Percentiles rank a stretch among this genome's conserved stretches.
Evolutionary conservation across 2,329 filamentous ascomycete species (phyloP).

Genomic region (Fusarium irregulare): DNA sequence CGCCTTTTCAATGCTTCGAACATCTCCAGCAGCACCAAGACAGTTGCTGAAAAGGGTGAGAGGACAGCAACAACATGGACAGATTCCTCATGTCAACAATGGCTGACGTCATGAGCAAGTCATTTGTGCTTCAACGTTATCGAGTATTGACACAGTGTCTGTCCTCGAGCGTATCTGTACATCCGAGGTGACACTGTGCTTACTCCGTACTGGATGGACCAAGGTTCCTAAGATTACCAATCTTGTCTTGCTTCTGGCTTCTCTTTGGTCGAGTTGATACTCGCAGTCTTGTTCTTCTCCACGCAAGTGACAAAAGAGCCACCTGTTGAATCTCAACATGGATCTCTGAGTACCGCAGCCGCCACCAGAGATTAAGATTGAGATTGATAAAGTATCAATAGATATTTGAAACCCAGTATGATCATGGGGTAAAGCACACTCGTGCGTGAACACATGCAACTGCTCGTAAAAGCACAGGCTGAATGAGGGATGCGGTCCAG

Average conservation of each 20-base stretch:
- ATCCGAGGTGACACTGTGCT: constrained; percentile 36
- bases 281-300: neutral
- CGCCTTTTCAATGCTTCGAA: neutral
- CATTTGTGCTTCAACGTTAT: constrained; percentile 38
- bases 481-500: constrained; percentile 31
- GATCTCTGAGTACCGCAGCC: constrained; percentile 4
- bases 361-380: constrained; percentile 13
- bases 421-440: constrained; percentile 11
- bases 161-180: constrained; percentile 10
- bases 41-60: neutral
- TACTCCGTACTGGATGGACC: constrained; percentile 8
- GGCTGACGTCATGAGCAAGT: constrained; percentile 44
- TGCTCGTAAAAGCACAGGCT: constrained; percentile 31
- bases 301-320: constrained; percentile 15
- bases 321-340: constrained; percentile 23
- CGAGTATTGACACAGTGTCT: constrained; percentile 42
- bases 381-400: neutral
- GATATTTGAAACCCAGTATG: neutral
- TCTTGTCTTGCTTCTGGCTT: constrained; percentile 16
- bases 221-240: constrained; percentile 6
- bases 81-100: constrained; percentile 7
- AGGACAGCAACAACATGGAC: neutral
- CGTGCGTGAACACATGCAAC: constrained; percentile 29
- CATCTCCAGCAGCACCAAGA: neutral
- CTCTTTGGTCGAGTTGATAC: constrained; percentile 7